Conservation (phyloP, 345 rosid genomes). For the Corchorus capsularis region DNA sequence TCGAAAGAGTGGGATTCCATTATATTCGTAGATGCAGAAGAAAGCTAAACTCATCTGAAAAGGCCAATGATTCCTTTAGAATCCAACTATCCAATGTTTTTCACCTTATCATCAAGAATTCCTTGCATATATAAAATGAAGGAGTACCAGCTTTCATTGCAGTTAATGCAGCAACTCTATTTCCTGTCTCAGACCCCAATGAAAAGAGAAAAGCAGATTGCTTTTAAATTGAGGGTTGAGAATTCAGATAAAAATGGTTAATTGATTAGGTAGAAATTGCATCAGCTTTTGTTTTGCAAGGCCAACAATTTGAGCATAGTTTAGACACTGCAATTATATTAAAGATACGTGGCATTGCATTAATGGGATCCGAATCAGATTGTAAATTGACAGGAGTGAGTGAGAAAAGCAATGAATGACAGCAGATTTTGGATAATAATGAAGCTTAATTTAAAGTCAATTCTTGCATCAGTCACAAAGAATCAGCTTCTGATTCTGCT, state of each 20-base stretch:
- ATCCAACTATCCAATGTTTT: too few relatives aligned
- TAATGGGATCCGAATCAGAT: neutral
- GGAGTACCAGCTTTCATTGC: too few relatives aligned
- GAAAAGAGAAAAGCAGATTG: neutral
- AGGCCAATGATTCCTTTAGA: too few relatives aligned
- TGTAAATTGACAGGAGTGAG: neutral
- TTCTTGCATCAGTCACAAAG: too few relatives aligned
- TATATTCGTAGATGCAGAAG: neutral
- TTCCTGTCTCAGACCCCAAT: too few relatives aligned
- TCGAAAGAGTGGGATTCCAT: neutral
- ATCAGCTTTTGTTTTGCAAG: neutral
- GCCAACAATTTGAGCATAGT: neutral
- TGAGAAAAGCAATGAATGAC: neutral
- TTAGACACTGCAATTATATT: neutral
- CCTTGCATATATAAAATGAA: too few relatives aligned
- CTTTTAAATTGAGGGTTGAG: neutral
- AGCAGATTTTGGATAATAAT: neutral
- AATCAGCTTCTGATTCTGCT: conserved; percentile 26
- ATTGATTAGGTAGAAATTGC: neutral
- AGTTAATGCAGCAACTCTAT: neutral
- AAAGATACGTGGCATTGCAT: too few relatives aligned
- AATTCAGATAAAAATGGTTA: neutral
- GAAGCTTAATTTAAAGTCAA: too few relatives aligned
- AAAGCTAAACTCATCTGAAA: too few relatives aligned
- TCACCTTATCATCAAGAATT: too few relatives aligned